Base-by-base conservation (phyloP, 2,329 filamentous ascomycete species). In the Albifimbria verrucaria region DNA sequence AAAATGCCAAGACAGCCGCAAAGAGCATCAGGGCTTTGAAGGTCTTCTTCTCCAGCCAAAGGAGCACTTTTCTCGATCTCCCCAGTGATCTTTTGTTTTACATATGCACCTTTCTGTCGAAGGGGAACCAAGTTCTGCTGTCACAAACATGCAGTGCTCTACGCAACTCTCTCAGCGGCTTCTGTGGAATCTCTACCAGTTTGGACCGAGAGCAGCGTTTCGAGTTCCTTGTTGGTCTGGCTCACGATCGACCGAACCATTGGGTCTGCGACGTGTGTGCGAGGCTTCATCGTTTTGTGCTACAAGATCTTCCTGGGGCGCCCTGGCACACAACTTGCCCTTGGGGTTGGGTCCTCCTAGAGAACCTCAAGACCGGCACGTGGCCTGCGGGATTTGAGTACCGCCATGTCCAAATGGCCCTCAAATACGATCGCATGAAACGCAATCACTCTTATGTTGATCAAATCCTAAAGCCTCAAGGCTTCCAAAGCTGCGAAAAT, bases 241-340 rank as follows among this genome's bases (percentile, higher is more conserved):
- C 39, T 12, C 26, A 36, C 24, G 23, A 44, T 17, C 12, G 22
- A 15, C 49, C 36, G 2, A 32, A 11, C 9, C 44, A 43, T 21
- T 50, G 49, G 49, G 49, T 50, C 12, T 50, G 49, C 24, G 49
- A 45, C 6, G 18, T 25, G 6, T 50, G 49, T 21, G 22, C 21
- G 11, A 43, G 11, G n/a, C 41, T 50, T 18, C 49, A 50, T 26
- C 32, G 25, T 24, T 28, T 32, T 6, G 17, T 15, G 3, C 1
- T 21, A 4, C 9, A 6, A 4, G 36, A 25, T 17, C 12, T 15
- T 7, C 49, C 21, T 21, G 10, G 22, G 7, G 3, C 42, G 4
- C 22, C 42, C 15, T 23, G 18, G 18, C 7, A 21, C 15, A 21
- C 18, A 3, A 44, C 15, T 4, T 39, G 32, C 18, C 32, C 32